A percentile compares a stretch with the other conserved stretches of the same genome.
Conservation (phyloP, 1,284 basidiomycete species). For the Tylopilus sp. region DNA sequence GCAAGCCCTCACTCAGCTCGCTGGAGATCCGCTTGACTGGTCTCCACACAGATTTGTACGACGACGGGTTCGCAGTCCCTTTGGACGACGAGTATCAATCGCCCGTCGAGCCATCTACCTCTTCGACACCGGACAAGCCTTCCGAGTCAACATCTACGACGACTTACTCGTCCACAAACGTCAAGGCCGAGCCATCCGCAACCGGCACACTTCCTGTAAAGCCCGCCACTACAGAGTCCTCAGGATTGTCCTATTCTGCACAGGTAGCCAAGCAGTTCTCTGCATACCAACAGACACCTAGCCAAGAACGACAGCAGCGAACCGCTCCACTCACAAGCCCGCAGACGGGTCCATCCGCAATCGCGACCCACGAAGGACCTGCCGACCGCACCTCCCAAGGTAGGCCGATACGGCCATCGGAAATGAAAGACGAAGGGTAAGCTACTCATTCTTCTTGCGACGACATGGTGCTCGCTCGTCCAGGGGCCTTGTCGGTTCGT, state of each 20-base stretch:
- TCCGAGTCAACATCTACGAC: slow-evolving; percentile 12
- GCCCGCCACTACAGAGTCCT: slow-evolving; percentile 21
- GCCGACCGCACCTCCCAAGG: slow-evolving; percentile 26
- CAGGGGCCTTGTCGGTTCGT: slow-evolving; percentile 9
- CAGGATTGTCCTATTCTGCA: slow-evolving; percentile 53
- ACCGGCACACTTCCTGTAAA: slow-evolving; percentile 34
- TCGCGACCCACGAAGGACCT: slow-evolving; percentile 35
- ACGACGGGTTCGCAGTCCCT: slow-evolving; percentile 39
- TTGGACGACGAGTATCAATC: slow-evolving; percentile 34
- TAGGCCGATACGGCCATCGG: slow-evolving; percentile 61
- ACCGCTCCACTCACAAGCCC: slow-evolving; percentile 15
- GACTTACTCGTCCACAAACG: neutral
- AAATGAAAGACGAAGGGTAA: slow-evolving; percentile 95
- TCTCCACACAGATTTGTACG: slow-evolving; percentile 37
- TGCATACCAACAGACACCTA: slow-evolving; percentile 62
- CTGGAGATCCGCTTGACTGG: slow-evolving; percentile 5
- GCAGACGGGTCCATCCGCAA: slow-evolving; percentile 28
- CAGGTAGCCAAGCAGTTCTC: slow-evolving; percentile 72
- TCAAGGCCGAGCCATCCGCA: slow-evolving; percentile 21
- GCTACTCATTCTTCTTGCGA: slow-evolving; percentile 38
- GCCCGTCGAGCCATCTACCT: slow-evolving; percentile 16
- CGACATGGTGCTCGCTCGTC: slow-evolving; percentile 17
- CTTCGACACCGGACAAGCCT: slow-evolving; percentile 11
- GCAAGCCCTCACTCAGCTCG: slow-evolving; percentile 13
- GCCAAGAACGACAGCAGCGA: slow-evolving; percentile 60